phyloP scores from a whole-genome alignment of 108 stramenopile genomes.

The Skeletonema costatum region DNA sequence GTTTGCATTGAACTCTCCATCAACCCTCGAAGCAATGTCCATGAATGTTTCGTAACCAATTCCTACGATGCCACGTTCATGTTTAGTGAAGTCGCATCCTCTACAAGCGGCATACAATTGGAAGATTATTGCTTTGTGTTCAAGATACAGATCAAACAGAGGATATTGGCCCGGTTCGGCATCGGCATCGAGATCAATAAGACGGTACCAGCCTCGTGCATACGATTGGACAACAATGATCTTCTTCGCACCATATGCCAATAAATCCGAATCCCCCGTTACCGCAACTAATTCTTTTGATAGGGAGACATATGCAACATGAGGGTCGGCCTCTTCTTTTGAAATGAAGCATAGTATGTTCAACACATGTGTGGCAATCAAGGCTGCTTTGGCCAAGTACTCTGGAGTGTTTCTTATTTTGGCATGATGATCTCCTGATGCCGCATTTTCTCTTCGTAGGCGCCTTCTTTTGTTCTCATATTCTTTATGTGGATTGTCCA shows the following conservation, averaged over 20 bases:
- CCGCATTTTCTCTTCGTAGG: not conserved
- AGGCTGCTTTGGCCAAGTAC: not conserved
- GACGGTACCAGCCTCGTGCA: not conserved
- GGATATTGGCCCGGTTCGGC: not conserved
- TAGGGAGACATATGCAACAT: not conserved
- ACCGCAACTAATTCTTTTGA: too few relatives aligned
- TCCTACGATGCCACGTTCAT: not conserved
- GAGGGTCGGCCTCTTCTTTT: not conserved
- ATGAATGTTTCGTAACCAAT: not conserved
- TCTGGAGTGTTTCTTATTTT: constrained; percentile 1
- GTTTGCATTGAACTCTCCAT: too few relatives aligned
- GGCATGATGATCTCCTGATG: not conserved
- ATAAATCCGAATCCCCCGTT: not conserved
- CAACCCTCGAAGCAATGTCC: too few relatives aligned
- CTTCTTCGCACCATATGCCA: not conserved
- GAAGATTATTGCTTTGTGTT: not conserved
- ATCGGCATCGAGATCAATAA: not conserved
- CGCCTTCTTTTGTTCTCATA: not conserved
- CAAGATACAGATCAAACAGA: constrained; percentile 6
- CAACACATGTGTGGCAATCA: not conserved
- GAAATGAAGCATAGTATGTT: not conserved
- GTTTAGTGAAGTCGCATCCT: constrained; percentile 4
- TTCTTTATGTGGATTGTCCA: not conserved
- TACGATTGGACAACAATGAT: not conserved
- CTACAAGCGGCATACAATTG: constrained; percentile 11